phyloP scores from a whole-genome alignment of 2,329 filamentous ascomycete species.

The Aspergillus quadrilineatus region DNA sequence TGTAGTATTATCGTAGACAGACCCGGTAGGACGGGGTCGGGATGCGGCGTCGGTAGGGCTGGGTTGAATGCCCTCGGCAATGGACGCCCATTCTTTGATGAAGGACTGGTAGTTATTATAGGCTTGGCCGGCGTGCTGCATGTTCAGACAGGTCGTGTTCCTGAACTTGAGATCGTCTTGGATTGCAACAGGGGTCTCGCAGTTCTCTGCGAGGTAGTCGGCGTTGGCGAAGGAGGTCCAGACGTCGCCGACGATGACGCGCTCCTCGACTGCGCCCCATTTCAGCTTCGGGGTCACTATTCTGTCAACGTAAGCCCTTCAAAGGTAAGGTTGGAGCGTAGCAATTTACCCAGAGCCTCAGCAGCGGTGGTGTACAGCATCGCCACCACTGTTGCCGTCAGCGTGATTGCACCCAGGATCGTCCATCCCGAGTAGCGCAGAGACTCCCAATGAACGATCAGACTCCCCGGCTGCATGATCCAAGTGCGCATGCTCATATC shows the following conservation, averaged over 20 bases:
- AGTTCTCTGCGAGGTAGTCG: conserved; percentile 55
- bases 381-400: conserved; percentile 64
- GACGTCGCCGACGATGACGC: conserved; percentile 57
- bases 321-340: rapidly evolving
- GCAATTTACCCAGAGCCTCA: conserved; percentile 58
- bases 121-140: conserved; percentile 66
- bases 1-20: conserved; percentile 71
- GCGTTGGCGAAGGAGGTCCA: conserved; percentile 64
- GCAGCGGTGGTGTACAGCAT: conserved; percentile 76
- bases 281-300: conserved; percentile 68
- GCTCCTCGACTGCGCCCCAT: conserved; percentile 53
- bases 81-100: conserved; percentile 55
- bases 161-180: conserved; percentile 42
- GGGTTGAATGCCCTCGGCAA: conserved; percentile 32
- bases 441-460: conserved; percentile 68
- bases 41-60: conserved; percentile 42
- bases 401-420: conserved; percentile 62
- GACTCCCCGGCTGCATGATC: conserved; percentile 70
- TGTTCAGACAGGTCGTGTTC: conserved; percentile 62
- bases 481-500: conserved; percentile 77
- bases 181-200: conserved; percentile 59
- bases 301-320: not conserved
- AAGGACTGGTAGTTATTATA: conserved; percentile 70
- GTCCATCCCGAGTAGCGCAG: conserved; percentile 64
- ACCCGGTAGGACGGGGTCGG: conserved; percentile 61